Evolutionary conservation across 202 grass and related monocot species (phyloP), one percentile per base, ranked within the genome.

Genomic region (Elaeis oleifera): DNA sequence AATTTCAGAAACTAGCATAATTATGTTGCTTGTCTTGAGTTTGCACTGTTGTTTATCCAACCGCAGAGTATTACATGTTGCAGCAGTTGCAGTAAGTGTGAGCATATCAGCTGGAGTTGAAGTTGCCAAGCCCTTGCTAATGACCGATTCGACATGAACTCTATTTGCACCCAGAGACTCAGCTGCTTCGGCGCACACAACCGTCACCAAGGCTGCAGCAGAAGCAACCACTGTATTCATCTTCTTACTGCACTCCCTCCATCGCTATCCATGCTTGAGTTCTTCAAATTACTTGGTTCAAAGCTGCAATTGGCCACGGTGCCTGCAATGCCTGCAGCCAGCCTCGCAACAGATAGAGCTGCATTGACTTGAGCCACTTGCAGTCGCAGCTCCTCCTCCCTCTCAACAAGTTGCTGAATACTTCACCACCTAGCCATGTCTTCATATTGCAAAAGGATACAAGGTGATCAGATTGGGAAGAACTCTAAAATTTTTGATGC

Each of bases 151-250:
- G 50, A 89, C 55, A 50, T 67, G 63, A 2, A 49, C 73, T 49
- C 77, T 67, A 59, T 75, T 79, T 49, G 77, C 75, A 18, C 84
- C 88, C 1, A 81, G 31, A 11, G 62, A 54, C 58, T 92, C 79
- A 6, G 84, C 88, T 15, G 84, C 77, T 74, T 97, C 88, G 5
- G 88, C 92, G 64, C 92, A 97, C 22, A 97, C 81, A 3, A 88
- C 91, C 18, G 84, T 84, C 55, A 97, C 71, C 51, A 97, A 81
- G n/a, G 92, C 82, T 0, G 84, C 84, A 0, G 92, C 92, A 1
- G 88, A 85, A 0, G 72, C 29, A 49, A 82, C 80, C 52, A 75
- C 72, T 21, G 82, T 75, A 71, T 52, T 79, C 72, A 77, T 85
- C 24, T 82, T 84, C 13, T 31, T 76, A 18, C 61, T 32, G 9